These are phyloP conservation scores for Cyberlindnera suaveolens DNA, from an alignment of 805 yeast species.

Conservation along the genomic window DNA sequence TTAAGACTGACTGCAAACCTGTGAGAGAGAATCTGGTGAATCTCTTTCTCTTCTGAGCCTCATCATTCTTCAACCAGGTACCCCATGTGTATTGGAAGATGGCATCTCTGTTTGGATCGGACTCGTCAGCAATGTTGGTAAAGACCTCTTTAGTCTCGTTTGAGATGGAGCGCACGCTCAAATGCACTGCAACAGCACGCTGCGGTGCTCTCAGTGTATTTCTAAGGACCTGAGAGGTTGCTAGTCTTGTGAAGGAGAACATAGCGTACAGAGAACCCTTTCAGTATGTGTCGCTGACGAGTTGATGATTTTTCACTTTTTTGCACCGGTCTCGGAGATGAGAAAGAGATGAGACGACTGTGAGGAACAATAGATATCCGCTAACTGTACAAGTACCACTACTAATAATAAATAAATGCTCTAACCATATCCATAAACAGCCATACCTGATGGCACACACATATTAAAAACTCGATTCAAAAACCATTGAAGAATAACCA, in stretches of 20 bases:
- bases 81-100: conserved; percentile 95
- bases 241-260: conserved; percentile 14
- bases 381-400: too few species aligned
- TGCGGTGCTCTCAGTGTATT: conserved; percentile 3
- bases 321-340: neutral
- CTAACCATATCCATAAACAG: too few species aligned
- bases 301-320: neutral
- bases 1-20: conserved; percentile 57
- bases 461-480: too few species aligned
- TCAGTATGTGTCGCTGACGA: too few species aligned
- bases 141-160: conserved; percentile 27
- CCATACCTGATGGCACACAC: too few species aligned
- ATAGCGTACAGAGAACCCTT: conserved; percentile 1
- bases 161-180: conserved; percentile 23
- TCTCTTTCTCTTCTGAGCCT: conserved; percentile 65
- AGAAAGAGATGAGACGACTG: too few species aligned
- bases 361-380: too few species aligned
- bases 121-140: conserved; percentile 53
- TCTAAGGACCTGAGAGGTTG: conserved; percentile 9
- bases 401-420: too few species aligned
- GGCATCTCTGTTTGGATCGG: conserved; percentile 60
- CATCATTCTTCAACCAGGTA: conserved; percentile 82
- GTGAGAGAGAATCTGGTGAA: conserved; percentile 75
- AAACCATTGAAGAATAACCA: too few species aligned
- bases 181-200: neutral